Base-by-base conservation (phyloP, 805 yeast species). In the Candida orba region DNA sequence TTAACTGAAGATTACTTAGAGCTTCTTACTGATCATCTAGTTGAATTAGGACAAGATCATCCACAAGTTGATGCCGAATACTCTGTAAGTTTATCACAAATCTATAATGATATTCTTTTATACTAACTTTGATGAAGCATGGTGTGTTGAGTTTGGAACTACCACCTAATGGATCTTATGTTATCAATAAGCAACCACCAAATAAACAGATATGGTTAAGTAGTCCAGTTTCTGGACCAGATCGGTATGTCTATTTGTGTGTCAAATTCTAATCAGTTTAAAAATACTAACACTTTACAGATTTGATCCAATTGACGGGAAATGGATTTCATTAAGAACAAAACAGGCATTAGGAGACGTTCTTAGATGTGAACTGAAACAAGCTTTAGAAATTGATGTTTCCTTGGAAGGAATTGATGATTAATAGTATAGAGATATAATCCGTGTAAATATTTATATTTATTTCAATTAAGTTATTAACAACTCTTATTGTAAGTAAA, bases 131-230 rank as follows among this genome's bases (percentile, higher is more conserved):
- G 14, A 18, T 18, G 1, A 54, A 64, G 55, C 91, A 84, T 51
- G 99, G 99, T 8, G 97, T 93, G 8, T 63, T 93, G 64, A 80
- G 91, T 1, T 61, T 93, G 45, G 76, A 71, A 7, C 54, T 85
- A 15, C 86, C 91, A 4, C 75, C 79, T 1, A 68, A 70, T 15
- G 98, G 97, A 2, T 76, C 90, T 0, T 93, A 93, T 59, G 95
- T 93, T 25, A 81, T 93, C 58, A 93, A 93, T 68, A 91, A 89
- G 59, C 98, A 93, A 65, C 99, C 99, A 1, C 97, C 99, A 4
- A 93, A 89, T 65, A 84, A 86, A 64, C 99, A 93, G 62, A 83
- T 93, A 27, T 93, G 99, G 99, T 72, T 91, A 42, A 79, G 95
- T 46, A 84, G 95, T 36, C 99, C 99, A 0, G 58, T 88, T 4